Percentiles rank a stretch among this genome's conserved stretches.
These are phyloP conservation scores for Drechslera avenae DNA, from an alignment of 2,329 filamentous ascomycete genomes.

Conservation along the genomic window DNA sequence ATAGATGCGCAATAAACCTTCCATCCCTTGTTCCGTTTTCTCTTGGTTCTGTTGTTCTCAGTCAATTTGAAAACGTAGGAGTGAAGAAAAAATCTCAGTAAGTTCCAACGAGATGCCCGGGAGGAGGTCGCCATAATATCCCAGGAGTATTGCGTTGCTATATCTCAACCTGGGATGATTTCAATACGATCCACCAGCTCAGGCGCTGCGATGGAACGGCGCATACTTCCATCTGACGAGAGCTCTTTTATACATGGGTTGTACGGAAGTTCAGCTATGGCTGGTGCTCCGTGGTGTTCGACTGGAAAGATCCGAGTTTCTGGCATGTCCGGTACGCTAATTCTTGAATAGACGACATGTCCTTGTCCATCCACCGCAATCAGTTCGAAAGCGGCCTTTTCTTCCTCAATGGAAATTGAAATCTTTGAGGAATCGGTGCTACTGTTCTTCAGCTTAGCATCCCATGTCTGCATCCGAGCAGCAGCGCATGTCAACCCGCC, in stretches of 20 bases:
- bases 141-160: too few relatives aligned
- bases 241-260: neutral
- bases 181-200: slow-evolving; percentile 2
- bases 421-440: slow-evolving; percentile 13
- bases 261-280: slow-evolving; percentile 3
- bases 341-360: slow-evolving; percentile 15
- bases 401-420: slow-evolving; percentile 23
- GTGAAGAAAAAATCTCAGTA: too few relatives aligned
- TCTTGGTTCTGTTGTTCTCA: too few relatives aligned
- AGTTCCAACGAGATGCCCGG: too few relatives aligned
- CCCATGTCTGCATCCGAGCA: slow-evolving; percentile 9
- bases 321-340: slow-evolving; percentile 23
- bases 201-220: neutral
- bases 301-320: neutral
- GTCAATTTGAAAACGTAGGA: too few relatives aligned
- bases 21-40: too few relatives aligned
- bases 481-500: slow-evolving; percentile 21
- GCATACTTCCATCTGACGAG: slow-evolving; percentile 6
- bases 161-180: slow-evolving; percentile 4
- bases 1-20: too few relatives aligned
- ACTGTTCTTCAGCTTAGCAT: slow-evolving; percentile 8
- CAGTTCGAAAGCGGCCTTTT: slow-evolving; percentile 18
- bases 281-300: neutral
- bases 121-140: too few relatives aligned
- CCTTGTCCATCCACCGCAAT: slow-evolving; percentile 25